A percentile compares a stretch with the other conserved stretches of the same genome.
Evolutionary conservation across 2,329 filamentous ascomycete genomes (phyloP).

Genomic region (Sphaceloma murrayae): DNA sequence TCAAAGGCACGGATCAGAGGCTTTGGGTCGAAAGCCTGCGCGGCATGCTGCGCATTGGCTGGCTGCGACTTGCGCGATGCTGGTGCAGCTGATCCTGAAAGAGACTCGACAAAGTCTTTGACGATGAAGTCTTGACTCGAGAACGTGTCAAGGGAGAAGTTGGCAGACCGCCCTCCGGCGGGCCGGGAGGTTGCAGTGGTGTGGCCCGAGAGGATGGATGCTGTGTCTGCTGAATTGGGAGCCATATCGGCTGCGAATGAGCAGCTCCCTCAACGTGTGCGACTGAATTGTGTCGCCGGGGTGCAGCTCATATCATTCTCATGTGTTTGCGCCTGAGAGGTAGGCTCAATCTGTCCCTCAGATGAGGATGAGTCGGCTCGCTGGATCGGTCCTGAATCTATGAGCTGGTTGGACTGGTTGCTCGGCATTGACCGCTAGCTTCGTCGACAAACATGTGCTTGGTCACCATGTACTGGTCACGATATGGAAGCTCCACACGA

Average conservation of each 20-base stretch:
- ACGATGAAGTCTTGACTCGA: conserved; percentile 76
- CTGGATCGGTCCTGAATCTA: no score
- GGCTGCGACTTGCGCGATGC: conserved; percentile 67
- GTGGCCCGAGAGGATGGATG: conserved; percentile 33
- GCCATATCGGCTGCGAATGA: no score
- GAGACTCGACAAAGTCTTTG: conserved; percentile 89
- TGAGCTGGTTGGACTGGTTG: no score
- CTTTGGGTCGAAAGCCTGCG: conserved; percentile 72
- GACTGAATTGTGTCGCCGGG: conserved; percentile 4
- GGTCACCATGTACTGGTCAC: no score
- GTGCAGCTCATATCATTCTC: no score
- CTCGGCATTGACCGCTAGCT: no score
- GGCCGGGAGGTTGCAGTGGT: conserved; percentile 24
- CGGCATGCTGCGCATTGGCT: conserved; percentile 25
- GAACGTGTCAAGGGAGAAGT: conserved; percentile 73
- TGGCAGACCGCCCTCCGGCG: conserved; percentile 29
- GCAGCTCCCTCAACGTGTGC: no score
- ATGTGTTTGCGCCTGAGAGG: no score
- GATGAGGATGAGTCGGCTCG: no score
- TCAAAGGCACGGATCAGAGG: conserved; percentile 94
- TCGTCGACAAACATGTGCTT: no score
- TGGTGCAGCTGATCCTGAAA: conserved; percentile 78
- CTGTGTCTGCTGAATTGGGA: conserved; percentile 32
- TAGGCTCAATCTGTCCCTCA: no score
- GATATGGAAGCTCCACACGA: neutral